These are phyloP conservation scores for Cornus kousa DNA, from an alignment of 148 eudicot genomes.

Conservation along the genomic window DNA sequence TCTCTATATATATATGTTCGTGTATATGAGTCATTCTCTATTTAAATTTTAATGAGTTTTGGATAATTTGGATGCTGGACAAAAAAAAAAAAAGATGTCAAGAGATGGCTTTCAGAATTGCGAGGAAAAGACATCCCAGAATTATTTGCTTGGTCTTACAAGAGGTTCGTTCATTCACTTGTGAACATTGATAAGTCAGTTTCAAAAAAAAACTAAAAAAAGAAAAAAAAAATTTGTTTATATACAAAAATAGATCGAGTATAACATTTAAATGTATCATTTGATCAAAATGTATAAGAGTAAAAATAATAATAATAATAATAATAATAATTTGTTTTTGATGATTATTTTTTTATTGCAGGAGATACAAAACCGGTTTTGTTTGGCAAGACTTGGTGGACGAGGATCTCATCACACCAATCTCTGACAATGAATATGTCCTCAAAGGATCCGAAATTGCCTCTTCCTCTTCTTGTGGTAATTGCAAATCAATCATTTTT, in stretches of 20 bases:
- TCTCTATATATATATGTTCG: too few relatives aligned
- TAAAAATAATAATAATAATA: too few relatives aligned
- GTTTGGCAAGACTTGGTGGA: slow-evolving; percentile 56
- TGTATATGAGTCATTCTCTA: background rate
- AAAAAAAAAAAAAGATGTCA: slow-evolving; percentile 32
- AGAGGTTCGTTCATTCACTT: slow-evolving; percentile 26
- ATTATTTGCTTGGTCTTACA: slow-evolving; percentile 55
- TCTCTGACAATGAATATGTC: slow-evolving; percentile 50
- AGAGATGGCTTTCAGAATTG: slow-evolving; percentile 59
- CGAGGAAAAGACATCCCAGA: slow-evolving; percentile 59
- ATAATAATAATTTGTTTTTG: too few relatives aligned
- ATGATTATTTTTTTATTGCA: slow-evolving; percentile 5
- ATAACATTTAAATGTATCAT: too few relatives aligned
- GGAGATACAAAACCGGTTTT: slow-evolving; percentile 47
- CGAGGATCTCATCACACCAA: slow-evolving; percentile 51
- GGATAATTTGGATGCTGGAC: background rate
- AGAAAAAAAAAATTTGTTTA: too few relatives aligned
- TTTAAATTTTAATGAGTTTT: background rate
- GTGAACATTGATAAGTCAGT: too few relatives aligned
- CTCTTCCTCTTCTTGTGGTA: slow-evolving; percentile 5
- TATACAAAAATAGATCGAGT: too few relatives aligned
- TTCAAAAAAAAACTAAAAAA: too few relatives aligned
- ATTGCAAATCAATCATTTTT: slow-evolving; percentile 9
- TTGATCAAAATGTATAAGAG: too few relatives aligned
- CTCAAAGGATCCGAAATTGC: slow-evolving; percentile 52